Evolutionary conservation across 2,329 filamentous ascomycete species (phyloP), one percentile per base, ranked within the genome.

Genomic region (Paraphaeosphaeria sporulosa): DNA sequence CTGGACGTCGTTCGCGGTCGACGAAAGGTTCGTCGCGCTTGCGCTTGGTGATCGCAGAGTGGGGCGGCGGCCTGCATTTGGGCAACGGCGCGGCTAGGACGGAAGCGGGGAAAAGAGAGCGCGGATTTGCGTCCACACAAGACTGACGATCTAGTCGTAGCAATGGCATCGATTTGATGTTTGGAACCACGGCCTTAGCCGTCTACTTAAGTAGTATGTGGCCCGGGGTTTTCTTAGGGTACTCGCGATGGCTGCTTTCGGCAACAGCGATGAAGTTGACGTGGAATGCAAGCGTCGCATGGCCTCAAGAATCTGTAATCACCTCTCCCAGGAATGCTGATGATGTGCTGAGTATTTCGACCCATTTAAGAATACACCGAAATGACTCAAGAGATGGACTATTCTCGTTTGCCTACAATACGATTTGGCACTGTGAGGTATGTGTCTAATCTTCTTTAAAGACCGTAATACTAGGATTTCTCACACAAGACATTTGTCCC

Each of bases 51-150:
- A 19, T 25, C 52, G 30, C 12, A 2, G 4, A n/a, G 38, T 54
- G 51, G 51, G 38, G 36, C 51, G 30, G 23, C 36, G 52, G 42
- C 52, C 27, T 46, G 9, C 42, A 55, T 53, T 53, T 13, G 21
- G 50, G 12, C 21, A 27, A 23, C 8, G 13, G 51, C 9, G 25
- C 21, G 19, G 40, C 42, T 55, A 55, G 52, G 52, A 36, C 42
- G 42, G 52, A 55, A 47, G 42, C 40, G 40, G 52, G 52, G 40
- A 30, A 46, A n/a, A 36, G 42, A 55, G 19, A 17, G 6, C 27
- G 36, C 36, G 50, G 36, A 21, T n/a, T 19, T 40, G 21, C 10
- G 19, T 4, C 34, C 21, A 15, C 32, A 30, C 23, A 53, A 21
- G 27, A 32, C 30, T 32, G 30, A 5, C 4, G 10, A 32, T 32